These are phyloP conservation scores for Solanum hybrid DNA, from an alignment of 305 asterid species.

Conservation along the genomic window DNA sequence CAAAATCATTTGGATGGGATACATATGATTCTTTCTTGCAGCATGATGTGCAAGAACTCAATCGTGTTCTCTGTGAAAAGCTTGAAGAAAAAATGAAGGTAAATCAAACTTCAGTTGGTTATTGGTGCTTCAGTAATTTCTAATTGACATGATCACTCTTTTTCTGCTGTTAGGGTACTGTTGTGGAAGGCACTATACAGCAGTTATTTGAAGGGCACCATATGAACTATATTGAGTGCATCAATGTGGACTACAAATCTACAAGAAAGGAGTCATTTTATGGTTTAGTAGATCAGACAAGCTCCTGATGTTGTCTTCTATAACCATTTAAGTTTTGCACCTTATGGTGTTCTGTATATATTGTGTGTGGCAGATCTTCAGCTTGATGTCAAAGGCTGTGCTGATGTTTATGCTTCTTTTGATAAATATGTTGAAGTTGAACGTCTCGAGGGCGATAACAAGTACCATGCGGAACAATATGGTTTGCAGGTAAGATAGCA, in stretches of 20 bases:
- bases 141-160: constrained; percentile 3
- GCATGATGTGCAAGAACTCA: constrained; percentile 56
- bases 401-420: constrained; percentile 51
- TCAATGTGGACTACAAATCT: constrained; percentile 47
- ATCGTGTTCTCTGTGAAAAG: constrained; percentile 45
- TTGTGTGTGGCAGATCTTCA: constrained; percentile 44
- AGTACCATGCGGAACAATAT: constrained; percentile 44
- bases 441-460: constrained; percentile 50
- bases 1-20: constrained; percentile 63
- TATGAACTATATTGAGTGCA: constrained; percentile 58
- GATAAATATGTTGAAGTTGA: constrained; percentile 52
- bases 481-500: constrained; percentile 48
- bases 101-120: background rate
- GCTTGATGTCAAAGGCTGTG: constrained; percentile 63
- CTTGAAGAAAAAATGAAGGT: constrained; percentile 68
- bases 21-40: constrained; percentile 52
- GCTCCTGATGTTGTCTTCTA: constrained; percentile 7
- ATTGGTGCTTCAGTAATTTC: background rate
- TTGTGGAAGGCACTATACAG: constrained; percentile 54
- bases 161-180: constrained; percentile 35
- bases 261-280: constrained; percentile 52
- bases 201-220: constrained; percentile 57
- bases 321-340: constrained; percentile 8
- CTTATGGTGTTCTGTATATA: constrained; percentile 11
- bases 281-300: constrained; percentile 28